Percentiles rank a stretch among this genome's conserved stretches.
phyloP scores from a whole-genome alignment of 176 grass and related monocot species.

The Avena sativa region DNA sequence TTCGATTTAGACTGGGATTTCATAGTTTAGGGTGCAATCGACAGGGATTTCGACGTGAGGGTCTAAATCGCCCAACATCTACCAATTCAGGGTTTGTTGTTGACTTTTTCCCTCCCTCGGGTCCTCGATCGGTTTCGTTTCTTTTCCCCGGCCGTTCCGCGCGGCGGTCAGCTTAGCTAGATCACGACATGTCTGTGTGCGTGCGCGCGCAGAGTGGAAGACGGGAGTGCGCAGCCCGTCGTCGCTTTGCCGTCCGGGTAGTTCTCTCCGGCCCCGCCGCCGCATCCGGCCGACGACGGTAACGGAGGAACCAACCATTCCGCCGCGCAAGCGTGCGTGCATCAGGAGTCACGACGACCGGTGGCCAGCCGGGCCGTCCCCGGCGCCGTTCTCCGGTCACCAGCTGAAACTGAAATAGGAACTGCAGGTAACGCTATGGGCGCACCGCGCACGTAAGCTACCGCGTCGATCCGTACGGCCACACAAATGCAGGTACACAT shows the following conservation, averaged over 20 bases:
- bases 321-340: neutral
- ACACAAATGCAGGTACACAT: neutral
- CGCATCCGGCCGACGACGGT: too few relatives aligned
- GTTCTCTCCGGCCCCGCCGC: neutral
- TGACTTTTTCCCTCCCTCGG: neutral
- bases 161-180: neutral
- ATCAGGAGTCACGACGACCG: neutral
- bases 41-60: too few relatives aligned
- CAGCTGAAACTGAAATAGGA: neutral
- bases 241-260: conserved; percentile 22
- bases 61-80: too few relatives aligned
- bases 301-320: too few relatives aligned
- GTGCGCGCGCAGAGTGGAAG: neutral
- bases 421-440: neutral
- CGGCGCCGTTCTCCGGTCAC: neutral
- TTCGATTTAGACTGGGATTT: too few relatives aligned
- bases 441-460: neutral
- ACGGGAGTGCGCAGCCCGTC: neutral
- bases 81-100: too few relatives aligned
- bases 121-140: neutral
- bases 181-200: neutral
- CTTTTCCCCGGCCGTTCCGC: neutral
- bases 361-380: neutral
- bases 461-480: neutral
- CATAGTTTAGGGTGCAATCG: too few relatives aligned